Conservation (phyloP, 2,329 filamentous ascomycete genomes). For the Graphium sp. region DNA sequence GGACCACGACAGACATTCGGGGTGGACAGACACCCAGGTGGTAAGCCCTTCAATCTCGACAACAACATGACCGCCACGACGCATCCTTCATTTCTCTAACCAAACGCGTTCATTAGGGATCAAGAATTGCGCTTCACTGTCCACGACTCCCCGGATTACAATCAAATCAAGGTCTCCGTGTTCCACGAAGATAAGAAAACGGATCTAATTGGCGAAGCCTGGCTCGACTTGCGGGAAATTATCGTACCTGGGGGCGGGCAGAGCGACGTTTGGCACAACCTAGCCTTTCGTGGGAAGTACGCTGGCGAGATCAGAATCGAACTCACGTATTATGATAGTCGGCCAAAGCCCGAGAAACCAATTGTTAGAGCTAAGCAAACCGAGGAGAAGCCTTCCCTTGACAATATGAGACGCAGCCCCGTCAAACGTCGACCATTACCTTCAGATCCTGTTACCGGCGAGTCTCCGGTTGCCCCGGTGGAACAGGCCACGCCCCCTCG, state of each 20-base stretch:
- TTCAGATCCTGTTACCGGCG: slow-evolving; percentile 52
- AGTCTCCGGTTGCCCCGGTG: slow-evolving; percentile 13
- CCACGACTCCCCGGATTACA: slow-evolving; percentile 92
- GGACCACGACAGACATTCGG: slow-evolving; percentile 84
- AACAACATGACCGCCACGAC: neutral
- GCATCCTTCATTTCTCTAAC: slow-evolving; percentile 6
- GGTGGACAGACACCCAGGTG: slow-evolving; percentile 93
- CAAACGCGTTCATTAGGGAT: slow-evolving; percentile 61
- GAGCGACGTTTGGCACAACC: slow-evolving; percentile 77
- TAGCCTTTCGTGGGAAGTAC: slow-evolving; percentile 85
- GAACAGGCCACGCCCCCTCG: slow-evolving; percentile 23
- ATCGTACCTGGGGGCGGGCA: slow-evolving; percentile 81
- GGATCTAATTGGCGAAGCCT: slow-evolving; percentile 87
- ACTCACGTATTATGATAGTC: slow-evolving; percentile 86
- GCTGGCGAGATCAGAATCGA: slow-evolving; percentile 90
- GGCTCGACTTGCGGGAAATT: slow-evolving; percentile 69
- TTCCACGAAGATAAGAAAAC: slow-evolving; percentile 99
- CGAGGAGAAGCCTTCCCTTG: slow-evolving; percentile 14
- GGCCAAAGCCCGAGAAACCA: slow-evolving; percentile 63
- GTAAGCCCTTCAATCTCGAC: slow-evolving; percentile 28
- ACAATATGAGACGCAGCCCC: slow-evolving; percentile 38
- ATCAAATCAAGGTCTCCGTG: slow-evolving; percentile 83
- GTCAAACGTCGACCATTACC: slow-evolving; percentile 77
- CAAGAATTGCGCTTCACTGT: slow-evolving; percentile 93
- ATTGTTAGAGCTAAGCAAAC: slow-evolving; percentile 18